Base-by-base conservation (phyloP, 371 early-diverging fungal genomes). In the Lichtheimia ornata region DNA sequence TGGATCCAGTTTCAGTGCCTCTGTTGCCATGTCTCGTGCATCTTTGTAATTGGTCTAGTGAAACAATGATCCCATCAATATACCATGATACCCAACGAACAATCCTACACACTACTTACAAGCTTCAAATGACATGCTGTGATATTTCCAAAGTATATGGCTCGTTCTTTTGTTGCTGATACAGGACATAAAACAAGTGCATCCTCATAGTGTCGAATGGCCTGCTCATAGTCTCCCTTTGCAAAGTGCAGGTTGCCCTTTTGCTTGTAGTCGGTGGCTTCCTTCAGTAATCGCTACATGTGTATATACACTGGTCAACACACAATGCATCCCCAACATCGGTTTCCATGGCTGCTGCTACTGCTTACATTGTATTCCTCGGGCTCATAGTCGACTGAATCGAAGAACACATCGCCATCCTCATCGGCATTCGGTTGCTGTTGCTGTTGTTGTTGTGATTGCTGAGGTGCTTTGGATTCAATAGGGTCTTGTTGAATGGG, bases 1-100 rank as follows among this genome's bases (percentile, higher is more conserved):
- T 17, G 92, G 86, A 61, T 89, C 88, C 18, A 85, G 74, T 60
- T 84, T 78, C n/a, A 95, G 66, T 4, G 94, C 92, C 52, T 71
- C 65, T 0, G 74, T 67, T 65, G 88, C 82, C 60, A 65, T 58
- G 40, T 73, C 72, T 54, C 79, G 66, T 43, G 84, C 83, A 45
- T 84, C 77, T 54, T 78, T 74, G 24, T 67, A 79, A 5, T 81
- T 68, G 17, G 71, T 64, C 87, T 87, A 61, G 18, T 30, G 51
- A 22, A 22, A 22, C 22, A 22, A 35, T 30, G 7, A 7, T 3
- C 5, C 7, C 30, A 30, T 35, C 9, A 28, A 7, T 5, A 28
- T 28, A 28, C 28, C 4, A 5, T 9, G 4, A 1, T 0, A 9
- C 9, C 35, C 11, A 35, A 9, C 6, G 2, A 12, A 11, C 15